A percentile compares a stretch with the other conserved stretches of the same genome.
Conservation (phyloP, 2,329 filamentous ascomycete genomes). For the Clarireedia homoeocarpa region DNA sequence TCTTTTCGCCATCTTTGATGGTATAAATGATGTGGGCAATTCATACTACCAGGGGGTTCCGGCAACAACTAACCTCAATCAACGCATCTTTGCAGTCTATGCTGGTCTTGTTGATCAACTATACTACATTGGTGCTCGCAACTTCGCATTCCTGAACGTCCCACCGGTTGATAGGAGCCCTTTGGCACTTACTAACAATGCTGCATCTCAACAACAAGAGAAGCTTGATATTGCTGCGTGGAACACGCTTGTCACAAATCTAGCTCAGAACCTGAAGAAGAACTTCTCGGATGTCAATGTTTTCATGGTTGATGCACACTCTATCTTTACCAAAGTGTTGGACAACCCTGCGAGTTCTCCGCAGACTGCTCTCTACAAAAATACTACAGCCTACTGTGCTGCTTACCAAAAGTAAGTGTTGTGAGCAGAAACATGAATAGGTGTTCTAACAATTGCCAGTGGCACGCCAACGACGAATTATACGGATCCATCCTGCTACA, state of each 20-base stretch:
- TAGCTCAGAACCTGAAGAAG: constrained; percentile 32
- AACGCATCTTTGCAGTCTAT: constrained; percentile 37
- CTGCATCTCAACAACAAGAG: constrained; percentile 29
- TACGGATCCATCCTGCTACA: constrained; percentile 38
- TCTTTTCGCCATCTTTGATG: constrained; percentile 37
- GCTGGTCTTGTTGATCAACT: constrained; percentile 36
- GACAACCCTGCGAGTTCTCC: constrained; percentile 41
- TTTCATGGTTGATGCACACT: constrained; percentile 46
- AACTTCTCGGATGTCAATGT: constrained; percentile 36
- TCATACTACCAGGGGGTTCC: constrained; percentile 32
- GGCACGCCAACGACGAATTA: constrained; percentile 38
- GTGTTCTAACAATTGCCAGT: constrained; percentile 26
- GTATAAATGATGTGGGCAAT: constrained; percentile 49
- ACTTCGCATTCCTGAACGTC: constrained; percentile 52
- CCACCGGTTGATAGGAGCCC: constrained; percentile 50
- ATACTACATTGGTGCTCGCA: constrained; percentile 45
- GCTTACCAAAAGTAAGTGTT: constrained; percentile 44
- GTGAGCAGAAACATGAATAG: not conserved
- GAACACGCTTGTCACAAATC: constrained; percentile 38
- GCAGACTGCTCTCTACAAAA: constrained; percentile 45
- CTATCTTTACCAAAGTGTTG: constrained; percentile 44
- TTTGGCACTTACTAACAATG: constrained; percentile 35
- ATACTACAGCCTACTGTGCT: constrained; percentile 46
- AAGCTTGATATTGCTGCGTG: constrained; percentile 41
- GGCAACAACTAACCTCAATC: constrained; percentile 30